Percentiles rank a stretch among this genome's conserved stretches.
These are phyloP conservation scores for Monilinia fructigena DNA, from an alignment of 2,329 filamentous ascomycete species.

Conservation along the genomic window DNA sequence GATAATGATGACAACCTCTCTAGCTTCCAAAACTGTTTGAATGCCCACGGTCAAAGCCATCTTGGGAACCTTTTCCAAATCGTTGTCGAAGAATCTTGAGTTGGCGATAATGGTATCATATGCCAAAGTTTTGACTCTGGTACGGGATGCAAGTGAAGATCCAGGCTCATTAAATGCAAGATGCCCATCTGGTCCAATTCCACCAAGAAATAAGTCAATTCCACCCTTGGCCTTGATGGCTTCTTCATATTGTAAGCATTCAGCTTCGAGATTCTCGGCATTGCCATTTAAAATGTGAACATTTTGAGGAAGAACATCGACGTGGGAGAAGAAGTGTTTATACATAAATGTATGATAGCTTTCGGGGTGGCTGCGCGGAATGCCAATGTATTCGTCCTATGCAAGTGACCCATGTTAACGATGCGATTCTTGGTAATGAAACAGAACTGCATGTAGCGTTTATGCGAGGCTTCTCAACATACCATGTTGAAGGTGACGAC, in stretches of 20 bases:
- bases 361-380: slow-evolving; percentile 78
- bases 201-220: slow-evolving; percentile 82
- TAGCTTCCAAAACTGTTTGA: slow-evolving; percentile 75
- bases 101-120: slow-evolving; percentile 87
- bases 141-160: slow-evolving; percentile 72
- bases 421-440: background rate
- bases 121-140: slow-evolving; percentile 80
- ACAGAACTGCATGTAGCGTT: background rate
- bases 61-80: slow-evolving; percentile 70
- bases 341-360: slow-evolving; percentile 94
- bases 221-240: slow-evolving; percentile 72
- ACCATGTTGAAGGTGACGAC: slow-evolving; percentile 93
- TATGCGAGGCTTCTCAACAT: slow-evolving; percentile 36
- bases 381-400: slow-evolving; percentile 81
- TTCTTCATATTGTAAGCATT: slow-evolving; percentile 77
- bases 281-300: slow-evolving; percentile 85
- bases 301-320: slow-evolving; percentile 77
- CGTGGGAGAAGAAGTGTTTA: slow-evolving; percentile 83
- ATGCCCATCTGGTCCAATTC: slow-evolving; percentile 82
- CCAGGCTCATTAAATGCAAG: slow-evolving; percentile 91
- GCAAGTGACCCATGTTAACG: slow-evolving; percentile 5
- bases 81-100: slow-evolving; percentile 77
- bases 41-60: slow-evolving; percentile 85
- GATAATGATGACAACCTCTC: slow-evolving; percentile 81
- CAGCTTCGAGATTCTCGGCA: slow-evolving; percentile 69